These are phyloP conservation scores for Reticulascus tulasneorum DNA, from an alignment of 2,329 filamentous ascomycete genomes.

Conservation along the genomic window DNA sequence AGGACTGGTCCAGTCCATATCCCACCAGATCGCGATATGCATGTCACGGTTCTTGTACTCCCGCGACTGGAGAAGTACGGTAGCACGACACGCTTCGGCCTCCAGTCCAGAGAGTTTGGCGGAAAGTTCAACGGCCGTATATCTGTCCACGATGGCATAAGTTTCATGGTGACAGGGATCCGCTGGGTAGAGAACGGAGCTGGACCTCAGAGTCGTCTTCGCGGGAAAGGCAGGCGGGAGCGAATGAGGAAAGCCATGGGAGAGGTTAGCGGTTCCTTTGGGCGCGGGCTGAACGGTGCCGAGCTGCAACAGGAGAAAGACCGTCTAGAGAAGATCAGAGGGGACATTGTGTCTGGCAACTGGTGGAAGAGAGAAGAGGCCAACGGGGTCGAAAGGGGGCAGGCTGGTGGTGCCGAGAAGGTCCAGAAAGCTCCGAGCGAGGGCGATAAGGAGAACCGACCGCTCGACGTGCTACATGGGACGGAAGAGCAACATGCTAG, in stretches of 20 bases:
- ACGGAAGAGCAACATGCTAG: background rate
- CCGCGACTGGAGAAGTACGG: conserved; percentile 75
- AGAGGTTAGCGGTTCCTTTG: conserved; percentile 41
- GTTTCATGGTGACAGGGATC: conserved; percentile 77
- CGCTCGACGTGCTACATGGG: conserved; percentile 11
- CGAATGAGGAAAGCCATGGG: conserved; percentile 53
- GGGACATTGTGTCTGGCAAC: conserved; percentile 26
- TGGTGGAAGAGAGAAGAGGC: conserved; percentile 28
- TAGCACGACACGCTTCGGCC: conserved; percentile 70
- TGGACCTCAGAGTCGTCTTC: conserved; percentile 50
- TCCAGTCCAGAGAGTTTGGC: conserved; percentile 78
- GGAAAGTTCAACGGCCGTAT: conserved; percentile 40
- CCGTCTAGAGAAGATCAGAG: conserved; percentile 18
- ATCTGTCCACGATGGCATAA: conserved; percentile 74
- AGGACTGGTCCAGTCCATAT: conserved; percentile 58
- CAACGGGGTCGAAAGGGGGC: conserved; percentile 14
- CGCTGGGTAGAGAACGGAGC: conserved; percentile 81
- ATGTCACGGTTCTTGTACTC: conserved; percentile 81
- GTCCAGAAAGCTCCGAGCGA: conserved; percentile 26
- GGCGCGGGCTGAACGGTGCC: conserved; percentile 11
- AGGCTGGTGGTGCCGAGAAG: conserved; percentile 20
- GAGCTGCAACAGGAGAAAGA: conserved; percentile 11
- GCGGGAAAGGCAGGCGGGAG: conserved; percentile 52
- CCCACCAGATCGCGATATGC: conserved; percentile 69
- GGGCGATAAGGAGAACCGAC: conserved; percentile 46